Percentiles rank a stretch among this genome's conserved stretches.
phyloP scores from a whole-genome alignment of 208 protist species.

The Trypanosoma cruzi region DNA sequence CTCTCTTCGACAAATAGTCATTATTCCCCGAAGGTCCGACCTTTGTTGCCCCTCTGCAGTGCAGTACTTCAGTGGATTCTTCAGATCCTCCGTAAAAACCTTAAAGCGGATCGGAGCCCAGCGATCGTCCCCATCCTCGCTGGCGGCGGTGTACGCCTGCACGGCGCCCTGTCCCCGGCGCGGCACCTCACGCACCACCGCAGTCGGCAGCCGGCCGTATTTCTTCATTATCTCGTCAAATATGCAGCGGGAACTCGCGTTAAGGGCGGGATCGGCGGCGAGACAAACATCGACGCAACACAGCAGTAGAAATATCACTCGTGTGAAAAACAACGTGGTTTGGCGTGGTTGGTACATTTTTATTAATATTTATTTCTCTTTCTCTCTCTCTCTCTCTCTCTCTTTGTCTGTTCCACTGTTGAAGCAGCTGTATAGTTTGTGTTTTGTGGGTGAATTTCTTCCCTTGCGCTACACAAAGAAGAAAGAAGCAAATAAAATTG shows the following conservation, averaged over 20 bases:
- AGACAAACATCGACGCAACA: neutral
- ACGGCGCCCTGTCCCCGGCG: neutral
- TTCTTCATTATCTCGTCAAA: neutral
- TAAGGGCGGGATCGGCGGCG: neutral
- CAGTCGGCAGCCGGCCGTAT: neutral
- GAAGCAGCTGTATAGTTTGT: too few species aligned
- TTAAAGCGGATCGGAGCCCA: slow-evolving; percentile 11
- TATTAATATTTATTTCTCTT: too few species aligned
- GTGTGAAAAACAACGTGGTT: neutral
- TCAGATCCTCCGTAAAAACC: neutral
- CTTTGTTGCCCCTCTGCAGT: slow-evolving; percentile 17
- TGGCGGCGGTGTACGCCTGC: slow-evolving; percentile 12
- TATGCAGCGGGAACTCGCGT: neutral
- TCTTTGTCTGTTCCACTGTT: too few species aligned
- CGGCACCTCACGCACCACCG: slow-evolving; percentile 7
- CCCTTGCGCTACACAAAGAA: too few species aligned
- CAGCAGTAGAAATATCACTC: neutral
- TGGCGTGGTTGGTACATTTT: neutral
- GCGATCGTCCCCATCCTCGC: neutral
- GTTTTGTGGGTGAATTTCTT: too few species aligned
- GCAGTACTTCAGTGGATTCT: slow-evolving; percentile 37
- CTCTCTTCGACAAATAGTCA: slow-evolving; percentile 17
- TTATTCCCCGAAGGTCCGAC: slow-evolving; percentile 21
- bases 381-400: too few species aligned
- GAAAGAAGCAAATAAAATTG: too few species aligned